Percentiles rank a stretch among this genome's conserved stretches.
Evolutionary conservation across 2,329 filamentous ascomycete genomes (phyloP).

Genomic region (Aspergillus sp.): DNA sequence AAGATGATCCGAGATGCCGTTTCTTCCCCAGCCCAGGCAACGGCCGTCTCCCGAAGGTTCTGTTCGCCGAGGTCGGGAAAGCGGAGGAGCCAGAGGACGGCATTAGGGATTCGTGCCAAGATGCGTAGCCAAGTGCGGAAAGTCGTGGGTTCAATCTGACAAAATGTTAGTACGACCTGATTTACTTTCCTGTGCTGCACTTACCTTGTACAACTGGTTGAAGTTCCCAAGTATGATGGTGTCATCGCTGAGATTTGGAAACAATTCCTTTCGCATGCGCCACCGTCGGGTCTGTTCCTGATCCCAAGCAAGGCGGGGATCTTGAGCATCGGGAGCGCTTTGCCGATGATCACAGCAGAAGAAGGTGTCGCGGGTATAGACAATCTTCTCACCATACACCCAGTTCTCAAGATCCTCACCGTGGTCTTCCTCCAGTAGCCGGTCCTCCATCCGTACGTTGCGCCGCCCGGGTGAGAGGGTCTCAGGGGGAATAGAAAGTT

Average conservation of each 20-base stretch:
- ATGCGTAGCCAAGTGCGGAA: conserved; percentile 96
- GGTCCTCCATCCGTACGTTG: conserved; percentile 73
- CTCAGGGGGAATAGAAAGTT: conserved; percentile 77
- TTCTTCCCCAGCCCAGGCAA: conserved; percentile 78
- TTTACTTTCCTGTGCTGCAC: not conserved
- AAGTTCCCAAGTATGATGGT: conserved; percentile 94
- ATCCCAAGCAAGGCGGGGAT: conserved; percentile 72
- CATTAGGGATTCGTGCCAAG: conserved; percentile 78
- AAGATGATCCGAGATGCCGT: conserved; percentile 88
- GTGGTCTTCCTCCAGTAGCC: conserved; percentile 63
- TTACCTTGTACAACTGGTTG: conserved; percentile 96
- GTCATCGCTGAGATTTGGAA: conserved; percentile 79
- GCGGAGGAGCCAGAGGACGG: conserved; percentile 91
- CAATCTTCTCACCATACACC: conserved; percentile 96
- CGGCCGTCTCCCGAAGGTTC: conserved; percentile 78
- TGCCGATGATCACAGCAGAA: conserved; percentile 98
- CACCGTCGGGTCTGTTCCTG: conserved; percentile 80
- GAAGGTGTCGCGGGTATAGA: conserved; percentile 92
- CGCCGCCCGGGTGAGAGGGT: conserved; percentile 79
- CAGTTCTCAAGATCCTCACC: conserved; percentile 73
- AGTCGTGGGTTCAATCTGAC: conserved; percentile 90
- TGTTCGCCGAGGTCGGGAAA: conserved; percentile 92
- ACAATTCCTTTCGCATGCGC: conserved; percentile 90
- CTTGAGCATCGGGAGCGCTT: conserved; percentile 73
- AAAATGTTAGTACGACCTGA: not conserved